Evolutionary conservation across 1,139 yeast genomes (phyloP).

Genomic region (Debaryomycetaceae sp.): DNA sequence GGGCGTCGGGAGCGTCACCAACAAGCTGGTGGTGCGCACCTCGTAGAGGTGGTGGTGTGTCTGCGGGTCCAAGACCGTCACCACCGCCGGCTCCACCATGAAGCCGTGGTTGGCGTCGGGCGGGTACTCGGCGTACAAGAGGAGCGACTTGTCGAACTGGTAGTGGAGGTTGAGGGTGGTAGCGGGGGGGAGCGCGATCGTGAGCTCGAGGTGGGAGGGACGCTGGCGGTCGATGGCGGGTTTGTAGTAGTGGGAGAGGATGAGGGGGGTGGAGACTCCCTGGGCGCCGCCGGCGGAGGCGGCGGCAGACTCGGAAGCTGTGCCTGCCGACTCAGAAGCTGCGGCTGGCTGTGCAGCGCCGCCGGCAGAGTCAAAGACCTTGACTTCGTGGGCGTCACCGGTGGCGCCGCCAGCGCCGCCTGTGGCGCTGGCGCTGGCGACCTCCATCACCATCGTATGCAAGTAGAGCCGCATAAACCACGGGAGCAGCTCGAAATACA

Average conservation of each 20-base stretch:
- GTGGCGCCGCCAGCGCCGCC: too few relatives aligned
- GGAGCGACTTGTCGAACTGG: constrained; percentile 81
- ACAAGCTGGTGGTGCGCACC: constrained; percentile 76
- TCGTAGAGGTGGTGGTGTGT: constrained; percentile 41
- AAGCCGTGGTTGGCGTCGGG: constrained; percentile 99
- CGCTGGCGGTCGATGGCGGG: constrained; percentile 80
- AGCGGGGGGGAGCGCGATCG: constrained; percentile 58
- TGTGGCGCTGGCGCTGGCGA: constrained; percentile 11
- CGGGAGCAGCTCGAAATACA: constrained; percentile 80
- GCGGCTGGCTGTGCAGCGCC: constrained; percentile 19
- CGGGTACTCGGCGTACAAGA: constrained; percentile 88
- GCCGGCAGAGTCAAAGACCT: background rate
- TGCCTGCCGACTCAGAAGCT: background rate
- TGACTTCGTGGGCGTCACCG: background rate
- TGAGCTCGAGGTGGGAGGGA: constrained; percentile 80
- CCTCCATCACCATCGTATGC: constrained; percentile 49
- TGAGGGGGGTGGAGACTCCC: too few relatives aligned
- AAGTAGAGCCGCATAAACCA: constrained; percentile 89
- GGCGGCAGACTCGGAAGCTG: constrained; percentile 20
- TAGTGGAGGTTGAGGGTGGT: constrained; percentile 63
- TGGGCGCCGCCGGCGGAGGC: too few relatives aligned
- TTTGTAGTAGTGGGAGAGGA: constrained; percentile 55
- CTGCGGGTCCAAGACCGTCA: constrained; percentile 44
- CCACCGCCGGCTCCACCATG: constrained; percentile 85
- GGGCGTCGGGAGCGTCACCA: constrained; percentile 89